Conservation (phyloP, 2,329 filamentous ascomycete species). For the Diaporthe amygdali region DNA sequence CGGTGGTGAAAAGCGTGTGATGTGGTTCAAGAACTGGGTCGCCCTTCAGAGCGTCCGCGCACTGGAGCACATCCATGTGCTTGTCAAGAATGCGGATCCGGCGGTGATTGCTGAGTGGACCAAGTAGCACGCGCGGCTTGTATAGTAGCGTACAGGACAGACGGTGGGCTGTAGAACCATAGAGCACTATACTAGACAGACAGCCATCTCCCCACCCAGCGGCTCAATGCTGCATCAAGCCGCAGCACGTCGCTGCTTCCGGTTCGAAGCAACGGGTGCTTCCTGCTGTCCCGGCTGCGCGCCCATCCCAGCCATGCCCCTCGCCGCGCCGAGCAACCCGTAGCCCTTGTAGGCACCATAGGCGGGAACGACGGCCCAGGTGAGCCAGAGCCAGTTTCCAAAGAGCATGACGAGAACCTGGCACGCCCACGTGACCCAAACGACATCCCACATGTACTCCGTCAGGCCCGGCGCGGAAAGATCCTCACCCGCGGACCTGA, state of each 20-base stretch:
- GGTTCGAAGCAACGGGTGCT: constrained; percentile 50
- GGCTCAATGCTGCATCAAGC: constrained; percentile 36
- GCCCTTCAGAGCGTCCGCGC: constrained; percentile 85
- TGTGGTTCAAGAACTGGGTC: constrained; percentile 97
- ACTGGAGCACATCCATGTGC: constrained; percentile 88
- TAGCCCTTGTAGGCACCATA: constrained; percentile 61
- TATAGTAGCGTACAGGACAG: background rate
- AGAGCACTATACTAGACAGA: background rate
- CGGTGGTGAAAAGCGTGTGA: constrained; percentile 55
- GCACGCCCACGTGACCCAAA: constrained; percentile 92
- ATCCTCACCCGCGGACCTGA: constrained; percentile 84
- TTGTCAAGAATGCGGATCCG: constrained; percentile 61
- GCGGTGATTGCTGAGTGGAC: constrained; percentile 61
- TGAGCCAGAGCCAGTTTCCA: constrained; percentile 75
- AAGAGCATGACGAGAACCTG: constrained; percentile 74
- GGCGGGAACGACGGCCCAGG: constrained; percentile 60
- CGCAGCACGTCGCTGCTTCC: constrained; percentile 58
- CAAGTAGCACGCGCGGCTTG: constrained; percentile 46
- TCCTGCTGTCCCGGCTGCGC: constrained; percentile 38
- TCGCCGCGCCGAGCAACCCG: constrained; percentile 58
- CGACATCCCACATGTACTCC: constrained; percentile 96
- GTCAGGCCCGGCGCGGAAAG: constrained; percentile 86
- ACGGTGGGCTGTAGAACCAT: background rate
- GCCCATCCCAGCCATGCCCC: constrained; percentile 56
- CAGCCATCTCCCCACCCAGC: background rate